A percentile compares a stretch with the other conserved stretches of the same genome.
These are phyloP conservation scores for Ampelomyces quisqualis DNA, from an alignment of 2,329 filamentous ascomycete species.

Conservation along the genomic window DNA sequence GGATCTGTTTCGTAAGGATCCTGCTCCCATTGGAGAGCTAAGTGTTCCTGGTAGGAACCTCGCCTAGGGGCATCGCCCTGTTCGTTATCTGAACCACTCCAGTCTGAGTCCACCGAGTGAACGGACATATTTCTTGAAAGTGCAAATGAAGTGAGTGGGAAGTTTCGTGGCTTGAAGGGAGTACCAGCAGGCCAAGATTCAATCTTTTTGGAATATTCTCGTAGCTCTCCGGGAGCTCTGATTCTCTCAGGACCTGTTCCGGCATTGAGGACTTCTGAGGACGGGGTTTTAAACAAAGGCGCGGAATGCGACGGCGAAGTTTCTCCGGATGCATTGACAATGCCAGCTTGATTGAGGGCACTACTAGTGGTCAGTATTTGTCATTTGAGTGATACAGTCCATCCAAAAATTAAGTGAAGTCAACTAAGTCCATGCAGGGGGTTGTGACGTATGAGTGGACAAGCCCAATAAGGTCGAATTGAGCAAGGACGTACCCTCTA, in stretches of 20 bases:
- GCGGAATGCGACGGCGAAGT: conserved; percentile 36
- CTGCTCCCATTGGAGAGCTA: conserved; percentile 48
- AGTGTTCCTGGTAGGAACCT: conserved; percentile 36
- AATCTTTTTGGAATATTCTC: conserved; percentile 28
- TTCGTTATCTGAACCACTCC: conserved; percentile 34
- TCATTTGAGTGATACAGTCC: conserved; percentile 24
- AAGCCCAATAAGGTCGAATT: neutral
- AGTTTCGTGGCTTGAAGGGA: conserved; percentile 29
- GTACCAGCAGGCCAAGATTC: conserved; percentile 34
- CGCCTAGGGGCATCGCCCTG: conserved; percentile 32
- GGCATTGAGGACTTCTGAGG: conserved; percentile 34
- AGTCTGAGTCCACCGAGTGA: conserved; percentile 38
- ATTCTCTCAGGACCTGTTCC: conserved; percentile 32
- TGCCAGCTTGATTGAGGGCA: conserved; percentile 34
- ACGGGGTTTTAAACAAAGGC: conserved; percentile 34
- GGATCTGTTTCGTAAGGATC: conserved; percentile 58
- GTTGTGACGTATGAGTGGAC: conserved; percentile 7
- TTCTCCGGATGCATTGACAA: conserved; percentile 36
- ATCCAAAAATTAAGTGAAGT: conserved; percentile 21
- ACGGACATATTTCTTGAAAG: conserved; percentile 37
- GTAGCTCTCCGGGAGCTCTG: conserved; percentile 33
- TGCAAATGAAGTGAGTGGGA: conserved; percentile 26
- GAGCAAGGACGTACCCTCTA: conserved; percentile 57
- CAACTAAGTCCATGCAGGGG: conserved; percentile 25
- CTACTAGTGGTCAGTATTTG: conserved; percentile 37